These are phyloP conservation scores for Luffa acutangula DNA, from an alignment of 306 rosid genomes.

Conservation along the genomic window DNA sequence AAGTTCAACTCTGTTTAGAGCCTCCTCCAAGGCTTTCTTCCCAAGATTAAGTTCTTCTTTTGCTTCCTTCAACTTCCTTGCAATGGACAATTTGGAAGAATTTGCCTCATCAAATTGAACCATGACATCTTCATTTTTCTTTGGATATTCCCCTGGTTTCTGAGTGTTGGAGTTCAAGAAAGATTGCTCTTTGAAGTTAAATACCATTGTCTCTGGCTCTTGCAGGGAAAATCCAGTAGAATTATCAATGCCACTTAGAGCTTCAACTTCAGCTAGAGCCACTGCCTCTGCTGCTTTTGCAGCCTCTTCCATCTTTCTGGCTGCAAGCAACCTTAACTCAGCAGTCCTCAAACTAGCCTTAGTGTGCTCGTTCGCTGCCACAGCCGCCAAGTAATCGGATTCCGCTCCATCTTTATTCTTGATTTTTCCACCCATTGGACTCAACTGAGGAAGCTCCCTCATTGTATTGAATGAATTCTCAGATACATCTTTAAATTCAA, in stretches of 20 bases:
- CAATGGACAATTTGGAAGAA: conserved; percentile 36
- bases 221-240: conserved; percentile 31
- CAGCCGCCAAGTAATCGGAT: not conserved
- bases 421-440: not conserved
- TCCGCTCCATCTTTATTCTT: not conserved
- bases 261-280: conserved; percentile 80
- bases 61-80: conserved; percentile 71
- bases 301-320: conserved; percentile 97
- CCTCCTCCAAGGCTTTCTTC: conserved; percentile 61
- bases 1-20: conserved; percentile 60
- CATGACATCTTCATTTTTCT: conserved; percentile 40
- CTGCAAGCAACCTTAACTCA: conserved; percentile 86
- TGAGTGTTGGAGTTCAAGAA: conserved; percentile 17
- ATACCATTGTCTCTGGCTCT: conserved; percentile 44
- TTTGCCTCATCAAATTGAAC: conserved; percentile 43
- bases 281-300: conserved; percentile 91
- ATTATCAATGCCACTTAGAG: conserved; percentile 33
- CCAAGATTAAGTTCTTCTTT: conserved; percentile 59
- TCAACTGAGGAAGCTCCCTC: conserved; percentile 3
- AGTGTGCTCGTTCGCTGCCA: conserved; percentile 9
- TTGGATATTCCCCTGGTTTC: conserved; percentile 37
- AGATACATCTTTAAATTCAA: conserved; percentile 4
- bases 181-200: conserved; percentile 25
- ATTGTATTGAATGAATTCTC: not conserved
- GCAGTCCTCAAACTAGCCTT: conserved; percentile 41